Evolutionary conservation across 73 alveolate species (phyloP).

Genomic region (Blepharisma stoltei): DNA sequence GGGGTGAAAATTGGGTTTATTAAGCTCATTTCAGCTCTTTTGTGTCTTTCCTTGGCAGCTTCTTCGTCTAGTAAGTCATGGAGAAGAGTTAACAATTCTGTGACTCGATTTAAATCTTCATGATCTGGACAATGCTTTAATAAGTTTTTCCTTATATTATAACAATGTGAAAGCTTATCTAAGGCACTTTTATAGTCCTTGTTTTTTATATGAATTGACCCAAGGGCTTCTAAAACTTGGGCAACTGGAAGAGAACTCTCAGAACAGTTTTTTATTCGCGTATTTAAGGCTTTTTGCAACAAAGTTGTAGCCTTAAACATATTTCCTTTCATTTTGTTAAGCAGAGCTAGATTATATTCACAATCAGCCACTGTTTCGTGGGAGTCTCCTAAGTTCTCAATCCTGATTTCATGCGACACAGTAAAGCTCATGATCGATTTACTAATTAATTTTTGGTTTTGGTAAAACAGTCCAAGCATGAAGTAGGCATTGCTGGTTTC

Average conservation of each 20-base stretch:
- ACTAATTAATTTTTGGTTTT: neutral
- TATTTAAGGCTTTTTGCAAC: slow-evolving; percentile 12
- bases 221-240: slow-evolving; percentile 16
- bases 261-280: neutral
- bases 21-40: slow-evolving; percentile 7
- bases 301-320: neutral
- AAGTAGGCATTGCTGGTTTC: slow-evolving; percentile 16
- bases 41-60: neutral
- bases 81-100: neutral
- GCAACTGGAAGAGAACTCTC: slow-evolving; percentile 2
- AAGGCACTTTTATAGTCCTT: slow-evolving; percentile 3
- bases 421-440: slow-evolving; percentile 10
- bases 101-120: slow-evolving; percentile 10
- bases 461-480: slow-evolving; percentile 22
- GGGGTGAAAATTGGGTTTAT: slow-evolving; percentile 17
- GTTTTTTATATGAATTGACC: neutral
- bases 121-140: slow-evolving; percentile 25
- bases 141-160: slow-evolving; percentile 3
- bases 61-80: neutral
- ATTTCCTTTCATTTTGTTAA: slow-evolving; percentile 13
- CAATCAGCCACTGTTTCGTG: slow-evolving; percentile 30
- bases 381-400: slow-evolving; percentile 5
- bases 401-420: neutral
- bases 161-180: neutral
- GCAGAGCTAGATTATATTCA: slow-evolving; percentile 25